phyloP scores from a whole-genome alignment of 2,329 filamentous ascomycete genomes.

The Epichloe coenophiala region DNA sequence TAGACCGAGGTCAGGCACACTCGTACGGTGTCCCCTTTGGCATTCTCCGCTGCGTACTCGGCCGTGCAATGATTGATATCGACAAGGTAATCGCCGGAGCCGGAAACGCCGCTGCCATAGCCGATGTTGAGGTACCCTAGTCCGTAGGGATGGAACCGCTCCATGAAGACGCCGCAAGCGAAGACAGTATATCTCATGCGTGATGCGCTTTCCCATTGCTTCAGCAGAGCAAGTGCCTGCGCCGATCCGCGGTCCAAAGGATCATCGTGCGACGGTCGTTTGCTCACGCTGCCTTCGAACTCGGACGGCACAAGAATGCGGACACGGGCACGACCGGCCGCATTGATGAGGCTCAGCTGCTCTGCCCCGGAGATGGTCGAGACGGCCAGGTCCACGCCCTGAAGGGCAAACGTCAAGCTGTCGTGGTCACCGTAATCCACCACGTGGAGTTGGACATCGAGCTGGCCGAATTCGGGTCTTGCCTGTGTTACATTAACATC shows the following conservation, averaged over 20 bases:
- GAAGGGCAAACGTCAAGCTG: conserved; percentile 50
- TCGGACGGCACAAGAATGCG: conserved; percentile 61
- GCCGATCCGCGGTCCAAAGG: conserved; percentile 47
- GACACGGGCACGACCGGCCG: conserved; percentile 50
- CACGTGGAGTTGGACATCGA: conserved; percentile 51
- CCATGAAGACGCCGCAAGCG: conserved; percentile 63
- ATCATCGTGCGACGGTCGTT: conserved; percentile 37
- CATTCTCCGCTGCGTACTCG: conserved; percentile 44
- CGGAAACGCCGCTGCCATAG: conserved; percentile 34
- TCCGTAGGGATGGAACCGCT: conserved; percentile 57
- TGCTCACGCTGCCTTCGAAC: conserved; percentile 52
- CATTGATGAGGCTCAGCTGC: conserved; percentile 60
- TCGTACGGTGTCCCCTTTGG: conserved; percentile 33
- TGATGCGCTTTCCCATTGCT: conserved; percentile 34
- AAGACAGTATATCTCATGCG: conserved; percentile 57
- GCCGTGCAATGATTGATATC: conserved; percentile 45
- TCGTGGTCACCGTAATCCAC: conserved; percentile 52
- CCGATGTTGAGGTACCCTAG: conserved; percentile 48
- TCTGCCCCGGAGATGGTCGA: conserved; percentile 55
- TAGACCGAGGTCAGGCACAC: conserved; percentile 56
- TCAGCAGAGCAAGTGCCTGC: conserved; percentile 42
- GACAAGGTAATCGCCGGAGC: conserved; percentile 52
- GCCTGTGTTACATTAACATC: conserved; percentile 24
- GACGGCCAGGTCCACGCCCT: conserved; percentile 60
- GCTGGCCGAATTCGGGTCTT: conserved; percentile 38